Evolutionary conservation across 495 filamentous ascomycete genomes (phyloP), one percentile per base, ranked within the genome.

Genomic region (Hypoxylon trugodes): DNA sequence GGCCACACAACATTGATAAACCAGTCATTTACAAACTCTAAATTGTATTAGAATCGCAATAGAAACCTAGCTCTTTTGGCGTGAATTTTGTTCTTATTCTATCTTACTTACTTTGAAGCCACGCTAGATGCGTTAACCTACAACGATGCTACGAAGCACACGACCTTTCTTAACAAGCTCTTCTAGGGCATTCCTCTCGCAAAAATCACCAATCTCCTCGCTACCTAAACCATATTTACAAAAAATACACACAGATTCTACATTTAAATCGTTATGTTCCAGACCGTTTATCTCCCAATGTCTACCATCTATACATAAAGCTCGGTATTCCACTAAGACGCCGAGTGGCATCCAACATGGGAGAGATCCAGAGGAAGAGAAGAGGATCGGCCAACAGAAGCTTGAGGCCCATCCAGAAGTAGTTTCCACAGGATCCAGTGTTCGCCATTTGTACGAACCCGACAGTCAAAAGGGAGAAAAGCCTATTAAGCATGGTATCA

Each of bases 401-500:
- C 62, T 92, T 3, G 67, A 83, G 52, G 52, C 80, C 2, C 67
- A 83, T 45, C 88, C 89, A 1, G 82, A 85, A 15, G 69, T 77
- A 4, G 87, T 91, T 7, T 80, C 85, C 1, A 73, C 71, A n/a
- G 76, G 68, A 2, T 90, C 88, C 0, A 81, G 72, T 8, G 76
- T 85, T 19, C 85, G 83, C 46, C 79, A 79, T 42, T 69, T 88
- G 2, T 77, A 88, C 12, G 78, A 84, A 30, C 73, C 63, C 22
- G 62, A 59, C 12, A 69, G 65, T 25, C 63, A 62, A 24, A 69
- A 65, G 3, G 74, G 73, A 26, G 68, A 81, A 6, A 82, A 87
- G 22, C 71, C 76, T 47, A 87, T 94, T 78, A 76, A 87, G 72
- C 81, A 81, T 42, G 89, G 86, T 32, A 76, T 97, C 38, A 88